A percentile compares a stretch with the other conserved stretches of the same genome.
Evolutionary conservation across 176 grass and related monocot species (phyloP).

Genomic region (Ensete ventricosum): DNA sequence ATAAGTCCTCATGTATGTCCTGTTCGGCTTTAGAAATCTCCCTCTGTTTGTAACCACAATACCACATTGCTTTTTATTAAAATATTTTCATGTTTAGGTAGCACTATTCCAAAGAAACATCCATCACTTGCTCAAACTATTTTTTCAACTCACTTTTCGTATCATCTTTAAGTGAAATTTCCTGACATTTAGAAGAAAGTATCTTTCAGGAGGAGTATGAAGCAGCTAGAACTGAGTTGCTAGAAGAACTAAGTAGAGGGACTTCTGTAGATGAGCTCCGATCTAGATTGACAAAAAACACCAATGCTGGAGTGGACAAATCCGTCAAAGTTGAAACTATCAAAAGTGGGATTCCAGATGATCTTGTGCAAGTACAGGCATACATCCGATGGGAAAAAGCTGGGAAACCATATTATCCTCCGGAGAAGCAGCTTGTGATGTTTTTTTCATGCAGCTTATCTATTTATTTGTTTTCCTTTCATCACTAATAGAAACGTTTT

Average conservation of each 20-base stretch:
- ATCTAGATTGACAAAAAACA: conserved; percentile 59
- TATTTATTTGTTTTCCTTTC: neutral
- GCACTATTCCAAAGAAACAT: neutral
- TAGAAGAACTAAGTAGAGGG: conserved; percentile 65
- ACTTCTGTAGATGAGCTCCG: conserved; percentile 61
- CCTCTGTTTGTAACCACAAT: neutral
- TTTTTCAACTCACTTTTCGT: neutral
- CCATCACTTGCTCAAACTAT: neutral
- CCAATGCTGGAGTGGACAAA: conserved; percentile 36
- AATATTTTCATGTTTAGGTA: neutral
- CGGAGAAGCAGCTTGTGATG: conserved; percentile 68
- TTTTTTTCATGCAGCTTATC: neutral
- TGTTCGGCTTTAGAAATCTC: neutral
- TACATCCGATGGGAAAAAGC: conserved; percentile 92
- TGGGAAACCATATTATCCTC: conserved; percentile 83
- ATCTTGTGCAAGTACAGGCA: conserved; percentile 76
- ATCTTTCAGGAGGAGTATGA: conserved; percentile 82
- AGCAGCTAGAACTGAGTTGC: conserved; percentile 75
- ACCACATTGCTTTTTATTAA: neutral
- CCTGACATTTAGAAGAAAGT: neutral
- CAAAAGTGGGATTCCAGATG: conserved; percentile 40
- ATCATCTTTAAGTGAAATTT: neutral
- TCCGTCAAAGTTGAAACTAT: conserved; percentile 18
- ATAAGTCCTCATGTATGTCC: no score
- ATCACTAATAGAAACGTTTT: neutral